Evolutionary conservation across 768 basidiomycete species (phyloP), one percentile per base, ranked within the genome.

Genomic region (Macrocybe gigantea): DNA sequence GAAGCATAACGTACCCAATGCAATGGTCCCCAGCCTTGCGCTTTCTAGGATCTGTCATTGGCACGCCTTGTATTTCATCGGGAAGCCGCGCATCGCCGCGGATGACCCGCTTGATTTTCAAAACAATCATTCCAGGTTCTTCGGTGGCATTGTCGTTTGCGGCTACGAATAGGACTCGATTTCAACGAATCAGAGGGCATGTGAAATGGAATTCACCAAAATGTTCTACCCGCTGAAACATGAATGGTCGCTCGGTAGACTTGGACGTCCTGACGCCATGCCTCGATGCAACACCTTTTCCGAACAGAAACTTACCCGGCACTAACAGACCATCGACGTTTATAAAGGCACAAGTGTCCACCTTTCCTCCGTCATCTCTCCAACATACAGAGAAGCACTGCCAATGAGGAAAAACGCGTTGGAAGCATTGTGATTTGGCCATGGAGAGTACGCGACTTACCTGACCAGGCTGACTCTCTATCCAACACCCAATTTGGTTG

Each of bases 321-420:
- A 82, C 78, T 3, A 71, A 63, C 44, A 76, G 69, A 2, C 83
- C 85, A 56, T 88, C 86, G 6, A 88, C 63, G n/a, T 67, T 69
- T 14, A 88, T 78, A 56, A 74, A 86, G 0, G 74, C 65, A 49
- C 80, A 83, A 3, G 80, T 78, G 45, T 78, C 72, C 5, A 78
- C 59, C 30, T 60, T 59, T 34, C 77, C 70, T 32, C 77, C 83
- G 47, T 74, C 67, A 56, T 88, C 85, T 36, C 68, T 71, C 85
- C 85, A 88, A 54, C 79, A 73, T 0, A 87, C 74, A 3, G 69
- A 66, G 60, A 87, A 87, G 5, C 53, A 60, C 83, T 86, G 53
- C 5, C 34, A 29, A 36, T 53, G 46, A 45, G 29, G 7, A 50
- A 38, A 52, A 12, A 14, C 47, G 12, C 29, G 41, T n/a, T 15